Base-by-base conservation (phyloP, 2,329 filamentous ascomycete species). In the Nemania serpens region DNA sequence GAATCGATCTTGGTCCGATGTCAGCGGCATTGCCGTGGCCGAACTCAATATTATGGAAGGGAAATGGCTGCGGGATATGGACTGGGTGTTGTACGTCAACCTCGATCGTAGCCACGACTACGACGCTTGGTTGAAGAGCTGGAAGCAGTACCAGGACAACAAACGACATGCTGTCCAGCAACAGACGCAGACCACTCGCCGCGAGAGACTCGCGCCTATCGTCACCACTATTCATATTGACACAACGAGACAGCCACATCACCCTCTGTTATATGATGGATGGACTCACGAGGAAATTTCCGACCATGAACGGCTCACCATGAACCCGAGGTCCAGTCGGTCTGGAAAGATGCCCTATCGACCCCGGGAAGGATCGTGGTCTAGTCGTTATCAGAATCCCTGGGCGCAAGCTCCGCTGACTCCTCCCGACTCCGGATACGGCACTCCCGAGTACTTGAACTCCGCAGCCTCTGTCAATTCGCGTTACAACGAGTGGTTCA, bases 1-100 rank as follows among this genome's bases (percentile, higher is more conserved):
- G 82, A 97, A 97, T 79, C 90, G 91, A 57, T 97, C 93, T 1
- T 97, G 93, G 93, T 91, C 93, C 5, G 93, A 97, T 73, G 93
- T 97, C 54, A 97, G 92, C 76, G 91, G 91, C 63, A 96, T 97
- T 67, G 82, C 88, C 34, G 92, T 97, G 18, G 78, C 84, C 2
- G 92, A 97, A 72, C 83, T 97, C 68, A 97, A 97, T 78, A 81
- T 84, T 62, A 84, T 96, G 75, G 93, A 97, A 80, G 86, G 89
- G 70, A 90, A 96, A 69, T 97, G 93, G 93, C 83, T 97, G 42
- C 82, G 86, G 57, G 88, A 88, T 43, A 95, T 96, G 74, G 83
- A 87, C 68, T 97, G 91, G 89, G 84, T 88, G 66, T 86, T 97
- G 55, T 95, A 96, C 73, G 90, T 95, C 73, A 93, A 96, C 72